A percentile compares a stretch with the other conserved stretches of the same genome.
Conservation (phyloP, 441 rosid species). For the Jatropha multifida region DNA sequence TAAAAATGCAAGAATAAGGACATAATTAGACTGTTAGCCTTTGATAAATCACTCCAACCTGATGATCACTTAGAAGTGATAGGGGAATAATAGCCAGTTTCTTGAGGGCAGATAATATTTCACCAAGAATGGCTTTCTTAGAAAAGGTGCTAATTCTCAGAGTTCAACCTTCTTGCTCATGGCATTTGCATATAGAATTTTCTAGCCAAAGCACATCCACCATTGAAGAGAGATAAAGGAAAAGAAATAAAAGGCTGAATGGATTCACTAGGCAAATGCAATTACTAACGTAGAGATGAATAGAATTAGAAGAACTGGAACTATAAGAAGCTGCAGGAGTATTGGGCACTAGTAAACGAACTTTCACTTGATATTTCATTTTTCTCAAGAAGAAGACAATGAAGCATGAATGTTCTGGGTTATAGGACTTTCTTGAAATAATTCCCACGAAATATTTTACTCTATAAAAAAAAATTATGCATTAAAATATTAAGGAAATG, state of each 20-base stretch:
- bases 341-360: neutral
- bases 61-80: neutral
- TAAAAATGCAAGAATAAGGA: conserved; percentile 10
- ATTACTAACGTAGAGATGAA: neutral
- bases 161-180: neutral
- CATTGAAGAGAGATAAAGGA: neutral
- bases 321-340: neutral
- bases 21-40: neutral
- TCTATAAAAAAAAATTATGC: neutral
- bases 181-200: neutral
- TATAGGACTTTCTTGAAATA: neutral
- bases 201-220: neutral
- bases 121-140: neutral
- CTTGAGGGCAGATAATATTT: neutral
- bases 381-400: too few species aligned
- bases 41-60: neutral
- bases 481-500: conserved; percentile 1
- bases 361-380: conserved; percentile 9
- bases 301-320: neutral
- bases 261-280: neutral
- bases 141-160: neutral
- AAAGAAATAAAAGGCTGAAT: neutral
- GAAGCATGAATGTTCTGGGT: neutral
- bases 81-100: neutral
- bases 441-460: neutral